A percentile compares a stretch with the other conserved stretches of the same genome.
These are phyloP conservation scores for Aristolochia californica DNA, from an alignment of 164 flowering plant genomes.

Conservation along the genomic window DNA sequence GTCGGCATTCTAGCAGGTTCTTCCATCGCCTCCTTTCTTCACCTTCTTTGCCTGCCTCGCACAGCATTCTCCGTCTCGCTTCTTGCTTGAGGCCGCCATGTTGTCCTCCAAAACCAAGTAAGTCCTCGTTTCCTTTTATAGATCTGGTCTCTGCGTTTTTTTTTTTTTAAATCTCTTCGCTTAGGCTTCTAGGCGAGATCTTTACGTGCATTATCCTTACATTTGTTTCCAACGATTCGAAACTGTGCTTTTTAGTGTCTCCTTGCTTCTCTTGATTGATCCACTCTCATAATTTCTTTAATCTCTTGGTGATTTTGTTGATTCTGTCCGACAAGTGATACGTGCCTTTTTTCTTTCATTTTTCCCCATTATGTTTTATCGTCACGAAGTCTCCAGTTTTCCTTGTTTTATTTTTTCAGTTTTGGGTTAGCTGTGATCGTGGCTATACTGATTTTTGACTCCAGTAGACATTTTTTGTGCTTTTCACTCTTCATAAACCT, in stretches of 20 bases:
- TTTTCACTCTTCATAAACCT: background rate
- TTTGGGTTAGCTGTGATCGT: background rate
- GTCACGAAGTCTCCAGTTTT: no score
- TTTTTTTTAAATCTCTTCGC: slow-evolving; percentile 1
- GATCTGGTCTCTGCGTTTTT: slow-evolving; percentile 20
- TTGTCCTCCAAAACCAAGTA: slow-evolving; percentile 55
- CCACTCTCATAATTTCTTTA: background rate
- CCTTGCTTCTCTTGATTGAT: background rate
- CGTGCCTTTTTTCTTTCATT: background rate
- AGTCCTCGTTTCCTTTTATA: slow-evolving; percentile 10
- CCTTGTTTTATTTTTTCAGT: no score
- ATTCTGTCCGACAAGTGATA: background rate
- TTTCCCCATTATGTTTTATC: background rate
- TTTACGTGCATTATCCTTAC: background rate
- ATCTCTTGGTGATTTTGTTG: background rate
- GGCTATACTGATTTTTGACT: background rate
- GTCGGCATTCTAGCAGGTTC: background rate
- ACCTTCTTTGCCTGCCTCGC: no score
- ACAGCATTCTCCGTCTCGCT: no score
- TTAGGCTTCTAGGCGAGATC: background rate
- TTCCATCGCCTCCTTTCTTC: background rate
- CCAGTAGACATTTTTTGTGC: background rate
- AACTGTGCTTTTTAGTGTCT: background rate
- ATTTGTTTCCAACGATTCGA: background rate
- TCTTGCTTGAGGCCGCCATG: slow-evolving; percentile 13